Evolutionary conservation across 768 basidiomycete genomes (phyloP), one percentile per base, ranked within the genome.

Genomic region (Hirschioporus abietinus): DNA sequence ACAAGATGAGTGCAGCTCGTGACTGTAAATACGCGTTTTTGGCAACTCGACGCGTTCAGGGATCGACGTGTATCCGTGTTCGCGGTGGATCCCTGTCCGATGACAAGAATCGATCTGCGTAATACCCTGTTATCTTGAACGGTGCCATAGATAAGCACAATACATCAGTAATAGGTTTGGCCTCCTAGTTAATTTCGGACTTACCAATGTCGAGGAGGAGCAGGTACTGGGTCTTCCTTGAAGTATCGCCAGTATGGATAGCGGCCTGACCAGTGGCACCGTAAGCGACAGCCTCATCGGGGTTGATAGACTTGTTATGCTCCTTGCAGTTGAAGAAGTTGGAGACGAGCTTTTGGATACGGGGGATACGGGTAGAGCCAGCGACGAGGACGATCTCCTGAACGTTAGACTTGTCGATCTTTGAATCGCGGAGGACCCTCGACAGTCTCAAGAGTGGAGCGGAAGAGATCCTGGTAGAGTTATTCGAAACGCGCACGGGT

Each of bases 291-390:
- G 96, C 96, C 82, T 98, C 96, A 71, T 99, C 96, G 64, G 96
- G 96, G 88, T 99, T 98, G 85, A 99, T 98, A 81, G 91, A 91
- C 87, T 96, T 97, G 86, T 95, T 95, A 74, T 94, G 96, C 83
- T 97, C 95, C 84, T 96, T 95, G 77, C 96, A 95, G 77, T 93
- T 93, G 86, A 98, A 98, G 88, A 92, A 97, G 80, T 98, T 96
- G 71, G 93, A 96, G 66, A 99, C 93, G 76, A 98, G 92, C 81
- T 97, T 96, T 77, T 94, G 90, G 74, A 99, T 91, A 78, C 93
- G 92, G 71, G 96, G 96, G 71, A 99, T 98, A 88, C 95, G 95
- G 66, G 96, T 98, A 63, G 96, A 99, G 69, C 96, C 96, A 78
- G 96, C 96, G 72, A 97, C 96, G 72, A 99, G 85, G 73, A 98